These are phyloP conservation scores for Byssochlamys sp. DNA, from an alignment of 2,329 filamentous ascomycete genomes.

Conservation along the genomic window DNA sequence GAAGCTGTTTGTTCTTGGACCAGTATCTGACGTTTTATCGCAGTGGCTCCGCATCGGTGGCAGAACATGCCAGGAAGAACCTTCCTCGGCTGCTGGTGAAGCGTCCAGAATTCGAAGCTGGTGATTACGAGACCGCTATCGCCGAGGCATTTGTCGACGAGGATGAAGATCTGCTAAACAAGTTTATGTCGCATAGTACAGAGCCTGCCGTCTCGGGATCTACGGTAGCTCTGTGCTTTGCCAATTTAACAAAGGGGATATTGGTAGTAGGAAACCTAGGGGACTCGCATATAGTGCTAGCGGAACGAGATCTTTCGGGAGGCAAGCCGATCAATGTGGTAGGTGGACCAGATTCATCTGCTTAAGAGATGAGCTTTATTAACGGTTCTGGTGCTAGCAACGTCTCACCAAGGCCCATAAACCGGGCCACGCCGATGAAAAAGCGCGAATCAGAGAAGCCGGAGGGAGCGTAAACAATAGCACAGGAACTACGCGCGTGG, in stretches of 20 bases:
- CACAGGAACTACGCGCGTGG: slow-evolving; percentile 20
- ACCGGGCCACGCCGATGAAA: slow-evolving; percentile 20
- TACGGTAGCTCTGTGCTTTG: slow-evolving; percentile 24
- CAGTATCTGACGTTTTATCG: background rate
- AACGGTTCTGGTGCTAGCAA: slow-evolving; percentile 12
- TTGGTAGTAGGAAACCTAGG: slow-evolving; percentile 25
- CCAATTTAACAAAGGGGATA: slow-evolving; percentile 23
- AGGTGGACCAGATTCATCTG: slow-evolving; percentile 1
- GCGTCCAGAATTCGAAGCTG: slow-evolving; percentile 20
- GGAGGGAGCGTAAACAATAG: slow-evolving; percentile 18
- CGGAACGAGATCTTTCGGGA: slow-evolving; percentile 19
- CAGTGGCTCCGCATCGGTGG: slow-evolving; percentile 23
- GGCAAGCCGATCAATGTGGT: slow-evolving; percentile 19
- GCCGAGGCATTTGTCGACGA: slow-evolving; percentile 20
- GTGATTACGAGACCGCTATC: slow-evolving; percentile 22
- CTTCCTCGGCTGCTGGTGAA: slow-evolving; percentile 18
- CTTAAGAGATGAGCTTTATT: background rate
- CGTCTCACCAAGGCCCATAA: slow-evolving; percentile 25
- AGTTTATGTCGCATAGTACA: slow-evolving; percentile 14
- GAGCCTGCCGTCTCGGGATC: slow-evolving; percentile 23
- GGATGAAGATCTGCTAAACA: slow-evolving; percentile 19
- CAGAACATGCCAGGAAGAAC: slow-evolving; percentile 22
- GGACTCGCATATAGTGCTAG: slow-evolving; percentile 27
- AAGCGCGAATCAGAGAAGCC: slow-evolving; percentile 21
- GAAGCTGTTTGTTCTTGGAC: background rate